Conservation (phyloP, 345 rosid genomes). For the Firmiana major region DNA sequence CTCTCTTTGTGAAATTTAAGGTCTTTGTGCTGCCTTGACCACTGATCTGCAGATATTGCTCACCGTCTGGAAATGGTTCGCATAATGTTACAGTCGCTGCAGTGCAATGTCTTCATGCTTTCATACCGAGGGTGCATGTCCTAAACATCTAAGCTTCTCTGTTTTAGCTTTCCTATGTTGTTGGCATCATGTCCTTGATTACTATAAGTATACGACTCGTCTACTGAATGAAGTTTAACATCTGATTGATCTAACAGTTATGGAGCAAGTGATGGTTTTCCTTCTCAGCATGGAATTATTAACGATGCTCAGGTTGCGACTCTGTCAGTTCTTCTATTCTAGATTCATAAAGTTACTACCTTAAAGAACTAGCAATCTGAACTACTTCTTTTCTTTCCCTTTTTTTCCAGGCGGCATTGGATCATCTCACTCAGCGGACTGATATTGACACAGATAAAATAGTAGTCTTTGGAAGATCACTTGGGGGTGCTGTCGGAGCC, state of each 20-base stretch:
- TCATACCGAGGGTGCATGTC: constrained; percentile 90
- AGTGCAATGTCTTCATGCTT: constrained; percentile 97
- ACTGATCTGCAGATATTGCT: constrained; percentile 70
- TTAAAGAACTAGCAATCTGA: constrained; percentile 12
- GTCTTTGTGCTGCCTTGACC: constrained; percentile 47
- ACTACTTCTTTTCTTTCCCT: constrained; percentile 7
- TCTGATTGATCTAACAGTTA: constrained; percentile 46
- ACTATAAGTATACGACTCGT: constrained; percentile 8
- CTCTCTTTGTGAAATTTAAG: constrained; percentile 3
- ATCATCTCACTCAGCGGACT: constrained; percentile 81
- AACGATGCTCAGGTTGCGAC: constrained; percentile 85
- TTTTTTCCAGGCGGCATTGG: constrained; percentile 79
- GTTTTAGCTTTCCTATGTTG: background rate
- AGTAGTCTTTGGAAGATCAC: constrained; percentile 94
- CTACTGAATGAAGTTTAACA: constrained; percentile 17
- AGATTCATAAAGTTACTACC: constrained; percentile 8
- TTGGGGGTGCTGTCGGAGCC: constrained; percentile 98
- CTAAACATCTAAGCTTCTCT: constrained; percentile 16
- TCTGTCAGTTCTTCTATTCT: constrained; percentile 12
- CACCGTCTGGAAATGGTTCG: constrained; percentile 97
- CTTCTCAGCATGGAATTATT: constrained; percentile 88
- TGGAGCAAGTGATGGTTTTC: constrained; percentile 94
- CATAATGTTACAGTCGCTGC: constrained; percentile 78
- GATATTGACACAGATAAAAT: constrained; percentile 92
- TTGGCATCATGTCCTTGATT: background rate